Evolutionary conservation across 2,329 filamentous ascomycete species (phyloP).

Genomic region (Sporothrix variecibatus): DNA sequence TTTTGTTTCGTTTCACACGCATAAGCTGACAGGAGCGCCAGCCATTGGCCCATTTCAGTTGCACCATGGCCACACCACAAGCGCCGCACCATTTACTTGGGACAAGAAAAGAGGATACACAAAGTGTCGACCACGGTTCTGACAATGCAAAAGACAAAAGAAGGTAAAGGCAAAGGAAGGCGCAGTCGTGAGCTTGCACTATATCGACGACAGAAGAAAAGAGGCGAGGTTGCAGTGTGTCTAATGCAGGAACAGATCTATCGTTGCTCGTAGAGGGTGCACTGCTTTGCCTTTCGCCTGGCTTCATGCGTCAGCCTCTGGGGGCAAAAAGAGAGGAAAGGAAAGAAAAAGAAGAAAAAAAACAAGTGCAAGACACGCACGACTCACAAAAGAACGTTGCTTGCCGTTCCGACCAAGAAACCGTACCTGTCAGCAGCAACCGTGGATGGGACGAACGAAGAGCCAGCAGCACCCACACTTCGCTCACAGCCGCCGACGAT

Average conservation of each 20-base stretch:
- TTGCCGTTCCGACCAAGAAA: neutral
- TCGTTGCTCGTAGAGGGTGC: neutral
- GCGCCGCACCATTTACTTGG: constrained; percentile 16
- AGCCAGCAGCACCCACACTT: neutral
- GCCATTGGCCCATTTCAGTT: constrained; percentile 4
- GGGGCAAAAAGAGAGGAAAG: neutral
- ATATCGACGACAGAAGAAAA: neutral
- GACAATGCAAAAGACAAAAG: neutral
- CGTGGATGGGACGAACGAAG: neutral
- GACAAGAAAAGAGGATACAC: neutral
- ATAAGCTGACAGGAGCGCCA: constrained; percentile 3
- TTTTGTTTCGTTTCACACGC: constrained; percentile 18
- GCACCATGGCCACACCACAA: neutral
- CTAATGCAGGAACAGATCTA: constrained; percentile 19
- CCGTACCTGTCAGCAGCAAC: constrained; percentile 3
- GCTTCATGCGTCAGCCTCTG: neutral
- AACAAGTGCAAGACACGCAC: neutral
- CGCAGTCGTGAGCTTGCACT: neutral
- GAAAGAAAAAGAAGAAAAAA: neutral
- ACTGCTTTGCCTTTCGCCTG: neutral
- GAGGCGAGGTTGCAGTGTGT: neutral
- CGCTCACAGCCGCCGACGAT: constrained; percentile 4
- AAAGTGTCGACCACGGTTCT: neutral
- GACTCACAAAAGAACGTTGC: neutral
- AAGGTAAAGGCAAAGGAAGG: neutral